Conservation (phyloP, 2,329 filamentous ascomycete genomes). For the Ophiocordyceps robertsii region DNA sequence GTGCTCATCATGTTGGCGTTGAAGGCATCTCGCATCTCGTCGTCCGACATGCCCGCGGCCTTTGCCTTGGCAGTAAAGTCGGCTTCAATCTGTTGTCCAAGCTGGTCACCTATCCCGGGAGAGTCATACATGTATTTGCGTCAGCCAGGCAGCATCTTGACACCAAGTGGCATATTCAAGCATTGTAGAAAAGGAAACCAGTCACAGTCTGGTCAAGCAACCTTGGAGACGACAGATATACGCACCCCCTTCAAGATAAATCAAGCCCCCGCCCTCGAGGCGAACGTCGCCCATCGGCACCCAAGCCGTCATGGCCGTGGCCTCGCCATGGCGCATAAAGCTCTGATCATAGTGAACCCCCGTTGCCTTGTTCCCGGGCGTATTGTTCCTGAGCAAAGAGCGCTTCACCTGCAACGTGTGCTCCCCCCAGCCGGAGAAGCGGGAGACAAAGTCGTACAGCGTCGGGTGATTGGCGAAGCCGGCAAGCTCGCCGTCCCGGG, state of each 20-base stretch:
- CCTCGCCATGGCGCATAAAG: conserved; percentile 40
- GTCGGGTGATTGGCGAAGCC: conserved; percentile 39
- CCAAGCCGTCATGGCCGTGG: conserved; percentile 42
- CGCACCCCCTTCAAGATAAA: conserved; percentile 40
- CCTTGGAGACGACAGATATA: too few relatives aligned
- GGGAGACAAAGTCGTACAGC: conserved; percentile 33
- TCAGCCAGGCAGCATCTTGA: neutral
- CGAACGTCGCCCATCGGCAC: conserved; percentile 40
- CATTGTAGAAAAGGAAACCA: too few relatives aligned
- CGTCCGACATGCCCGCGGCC: conserved; percentile 32
- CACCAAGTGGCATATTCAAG: neutral
- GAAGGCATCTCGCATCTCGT: conserved; percentile 36
- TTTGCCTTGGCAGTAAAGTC: conserved; percentile 34
- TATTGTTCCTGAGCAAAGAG: conserved; percentile 42
- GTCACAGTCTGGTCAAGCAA: too few relatives aligned
- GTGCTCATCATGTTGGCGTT: conserved; percentile 47
- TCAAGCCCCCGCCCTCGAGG: conserved; percentile 41
- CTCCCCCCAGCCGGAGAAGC: conserved; percentile 39
- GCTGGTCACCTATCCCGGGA: conserved; percentile 7
- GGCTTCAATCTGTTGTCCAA: conserved; percentile 35
- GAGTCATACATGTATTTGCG: too few relatives aligned
- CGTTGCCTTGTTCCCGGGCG: conserved; percentile 41
- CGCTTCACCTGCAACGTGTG: conserved; percentile 25
- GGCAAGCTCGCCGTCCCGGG: conserved; percentile 9
- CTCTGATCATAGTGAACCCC: conserved; percentile 49